Evolutionary conservation across 768 basidiomycete species (phyloP).

Genomic region (Tylopilus vinaceipallidus): DNA sequence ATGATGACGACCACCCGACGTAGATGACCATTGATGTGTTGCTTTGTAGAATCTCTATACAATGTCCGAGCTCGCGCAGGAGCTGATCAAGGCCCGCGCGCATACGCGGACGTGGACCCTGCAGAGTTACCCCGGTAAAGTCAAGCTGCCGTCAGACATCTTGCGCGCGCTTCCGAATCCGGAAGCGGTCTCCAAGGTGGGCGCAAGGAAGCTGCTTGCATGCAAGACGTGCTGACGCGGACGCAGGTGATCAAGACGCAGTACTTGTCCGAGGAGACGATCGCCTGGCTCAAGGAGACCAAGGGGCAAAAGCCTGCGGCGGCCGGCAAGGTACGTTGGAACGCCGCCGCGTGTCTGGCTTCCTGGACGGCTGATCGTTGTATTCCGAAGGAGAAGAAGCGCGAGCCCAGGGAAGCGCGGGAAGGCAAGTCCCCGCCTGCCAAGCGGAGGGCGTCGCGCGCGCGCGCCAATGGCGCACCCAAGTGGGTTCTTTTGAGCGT

Average conservation of each 20-base stretch:
- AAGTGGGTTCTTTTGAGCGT: slow-evolving; percentile 21
- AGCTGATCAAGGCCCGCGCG: slow-evolving; percentile 71
- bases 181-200: slow-evolving; percentile 65
- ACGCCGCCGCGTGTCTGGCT: background rate
- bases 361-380: slow-evolving; percentile 6
- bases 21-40: background rate
- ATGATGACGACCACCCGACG: slow-evolving; percentile 3
- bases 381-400: slow-evolving; percentile 42
- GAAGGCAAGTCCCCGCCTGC: slow-evolving; percentile 47
- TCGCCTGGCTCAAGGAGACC: slow-evolving; percentile 55
- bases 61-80: slow-evolving; percentile 85
- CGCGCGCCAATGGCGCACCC: slow-evolving; percentile 25
- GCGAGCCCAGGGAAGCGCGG: slow-evolving; percentile 40
- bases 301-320: slow-evolving; percentile 36
- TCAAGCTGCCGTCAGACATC: slow-evolving; percentile 80
- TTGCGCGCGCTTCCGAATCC: slow-evolving; percentile 65
- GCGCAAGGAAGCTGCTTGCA: background rate
- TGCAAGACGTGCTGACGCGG: background rate
- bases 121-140: slow-evolving; percentile 74
- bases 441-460: slow-evolving; percentile 52
- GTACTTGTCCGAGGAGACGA: slow-evolving; percentile 63
- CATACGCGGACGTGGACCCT: slow-evolving; percentile 70
- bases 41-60: slow-evolving; percentile 75
- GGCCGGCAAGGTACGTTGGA: slow-evolving; percentile 28
- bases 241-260: slow-evolving; percentile 61